A percentile compares a stretch with the other conserved stretches of the same genome.
Conservation (phyloP, 208 protist species). For the Herpetomonas samuelpessoai region DNA sequence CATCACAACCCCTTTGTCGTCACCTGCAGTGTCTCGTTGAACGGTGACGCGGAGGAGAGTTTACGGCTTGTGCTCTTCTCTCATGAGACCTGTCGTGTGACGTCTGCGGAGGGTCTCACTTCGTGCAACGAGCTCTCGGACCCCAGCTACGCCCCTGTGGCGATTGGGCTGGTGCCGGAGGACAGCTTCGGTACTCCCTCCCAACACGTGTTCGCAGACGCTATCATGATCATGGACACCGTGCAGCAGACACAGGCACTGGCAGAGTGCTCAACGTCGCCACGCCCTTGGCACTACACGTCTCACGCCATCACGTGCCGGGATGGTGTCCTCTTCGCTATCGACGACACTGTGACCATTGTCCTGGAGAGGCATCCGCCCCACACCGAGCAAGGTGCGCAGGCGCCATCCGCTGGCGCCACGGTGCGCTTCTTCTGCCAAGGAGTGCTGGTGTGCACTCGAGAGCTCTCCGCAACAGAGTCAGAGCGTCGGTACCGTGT, state of each 20-base stretch:
- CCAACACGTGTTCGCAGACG: constrained; percentile 29
- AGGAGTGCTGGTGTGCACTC: constrained; percentile 26
- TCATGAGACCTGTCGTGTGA: constrained; percentile 49
- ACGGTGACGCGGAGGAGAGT: constrained; percentile 19
- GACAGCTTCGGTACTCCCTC: constrained; percentile 13
- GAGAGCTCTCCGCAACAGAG: constrained; percentile 26
- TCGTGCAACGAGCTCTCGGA: constrained; percentile 44
- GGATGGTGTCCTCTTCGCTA: constrained; percentile 54
- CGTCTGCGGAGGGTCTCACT: constrained; percentile 44
- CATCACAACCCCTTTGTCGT: constrained; percentile 62
- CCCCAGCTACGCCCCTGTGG: constrained; percentile 48
- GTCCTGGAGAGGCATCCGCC: constrained; percentile 18
- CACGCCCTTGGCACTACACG: constrained; percentile 38
- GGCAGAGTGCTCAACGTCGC: constrained; percentile 9
- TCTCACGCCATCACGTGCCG: constrained; percentile 30
- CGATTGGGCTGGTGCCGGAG: constrained; percentile 60
- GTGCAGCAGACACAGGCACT: constrained; percentile 39
- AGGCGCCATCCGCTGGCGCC: not conserved
- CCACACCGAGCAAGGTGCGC: not conserved
- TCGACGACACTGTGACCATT: constrained; percentile 81
- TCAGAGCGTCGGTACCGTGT: constrained; percentile 41
- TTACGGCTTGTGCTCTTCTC: constrained; percentile 72
- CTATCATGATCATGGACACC: constrained; percentile 61
- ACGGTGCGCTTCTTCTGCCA: constrained; percentile 37
- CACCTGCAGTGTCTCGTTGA: constrained; percentile 35